These are phyloP conservation scores for Chloranthus sessilifolius DNA, from an alignment of 164 flowering plant genomes.

Conservation along the genomic window DNA sequence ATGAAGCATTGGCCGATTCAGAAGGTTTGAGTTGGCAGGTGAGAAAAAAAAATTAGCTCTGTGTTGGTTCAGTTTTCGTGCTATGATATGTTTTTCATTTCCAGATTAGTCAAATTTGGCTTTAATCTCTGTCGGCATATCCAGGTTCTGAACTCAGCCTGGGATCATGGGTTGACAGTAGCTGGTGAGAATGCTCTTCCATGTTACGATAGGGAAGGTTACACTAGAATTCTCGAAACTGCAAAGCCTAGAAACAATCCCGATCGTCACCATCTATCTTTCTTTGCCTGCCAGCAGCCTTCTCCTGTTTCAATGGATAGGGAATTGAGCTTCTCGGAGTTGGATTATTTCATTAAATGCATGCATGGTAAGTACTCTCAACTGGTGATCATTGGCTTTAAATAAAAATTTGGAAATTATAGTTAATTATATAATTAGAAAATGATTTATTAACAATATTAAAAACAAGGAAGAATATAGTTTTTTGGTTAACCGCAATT, in stretches of 20 bases:
- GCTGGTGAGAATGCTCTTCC: conserved; percentile 62
- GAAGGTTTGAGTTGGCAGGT: conserved; percentile 88
- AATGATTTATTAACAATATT: neutral
- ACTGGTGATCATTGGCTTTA: neutral
- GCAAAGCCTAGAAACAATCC: conserved; percentile 76
- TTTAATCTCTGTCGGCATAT: neutral
- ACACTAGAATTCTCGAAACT: conserved; percentile 44
- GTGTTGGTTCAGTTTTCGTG: neutral
- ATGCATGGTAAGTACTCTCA: conserved; percentile 60
- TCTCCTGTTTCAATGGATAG: conserved; percentile 40
- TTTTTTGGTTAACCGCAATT: neutral
- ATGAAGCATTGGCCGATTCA: conserved; percentile 59
- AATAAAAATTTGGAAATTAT: neutral
- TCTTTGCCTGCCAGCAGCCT: conserved; percentile 57
- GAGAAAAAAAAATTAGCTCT: neutral
- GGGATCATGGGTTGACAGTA: conserved; percentile 56
- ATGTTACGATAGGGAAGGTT: conserved; percentile 57
- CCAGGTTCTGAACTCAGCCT: conserved; percentile 71
- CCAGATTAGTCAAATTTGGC: neutral
- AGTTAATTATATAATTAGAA: neutral
- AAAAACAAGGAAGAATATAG: neutral
- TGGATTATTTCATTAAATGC: conserved; percentile 52
- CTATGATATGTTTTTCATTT: neutral
- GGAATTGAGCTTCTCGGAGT: conserved; percentile 40
- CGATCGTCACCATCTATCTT: conserved; percentile 52